A percentile compares a stretch with the other conserved stretches of the same genome.
Conservation (phyloP, 805 yeast species). For the Wickerhamiella azymoides region DNA sequence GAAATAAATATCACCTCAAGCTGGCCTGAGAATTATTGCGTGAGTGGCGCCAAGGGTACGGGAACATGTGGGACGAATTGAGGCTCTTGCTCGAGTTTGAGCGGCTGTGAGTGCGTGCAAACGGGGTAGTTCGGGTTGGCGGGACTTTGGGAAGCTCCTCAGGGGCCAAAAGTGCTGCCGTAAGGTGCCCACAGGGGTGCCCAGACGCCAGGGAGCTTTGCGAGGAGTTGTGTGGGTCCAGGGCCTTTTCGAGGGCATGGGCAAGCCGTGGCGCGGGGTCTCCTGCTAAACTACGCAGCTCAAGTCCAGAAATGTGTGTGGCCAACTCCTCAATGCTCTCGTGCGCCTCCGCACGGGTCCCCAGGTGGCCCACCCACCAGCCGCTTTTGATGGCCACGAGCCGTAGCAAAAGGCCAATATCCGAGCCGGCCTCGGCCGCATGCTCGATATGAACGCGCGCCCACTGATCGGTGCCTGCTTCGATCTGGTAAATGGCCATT, state of each 20-base stretch:
- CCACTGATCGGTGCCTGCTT: conserved; percentile 48
- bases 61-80: conserved; percentile 5
- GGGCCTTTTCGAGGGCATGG: conserved; percentile 25
- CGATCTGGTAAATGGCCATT: conserved; percentile 15
- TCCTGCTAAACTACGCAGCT: conserved; percentile 30
- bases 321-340: neutral
- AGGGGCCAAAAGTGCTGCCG: neutral
- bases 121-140: neutral
- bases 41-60: conserved; percentile 6
- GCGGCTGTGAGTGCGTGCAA: conserved; percentile 5
- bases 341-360: no score
- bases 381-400: conserved; percentile 31
- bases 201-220: no score
- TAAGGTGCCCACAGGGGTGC: no score
- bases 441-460: conserved; percentile 54
- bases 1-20: neutral
- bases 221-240: neutral
- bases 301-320: neutral
- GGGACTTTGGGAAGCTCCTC: neutral
- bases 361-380: conserved; percentile 1
- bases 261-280: conserved; percentile 47
- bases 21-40: conserved; percentile 5
- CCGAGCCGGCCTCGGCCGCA: conserved; percentile 48
- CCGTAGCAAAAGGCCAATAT: conserved; percentile 55
- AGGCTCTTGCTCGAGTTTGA: conserved; percentile 1